phyloP scores from a whole-genome alignment of 495 filamentous ascomycete genomes.

The Aspergillus haitiensis region DNA sequence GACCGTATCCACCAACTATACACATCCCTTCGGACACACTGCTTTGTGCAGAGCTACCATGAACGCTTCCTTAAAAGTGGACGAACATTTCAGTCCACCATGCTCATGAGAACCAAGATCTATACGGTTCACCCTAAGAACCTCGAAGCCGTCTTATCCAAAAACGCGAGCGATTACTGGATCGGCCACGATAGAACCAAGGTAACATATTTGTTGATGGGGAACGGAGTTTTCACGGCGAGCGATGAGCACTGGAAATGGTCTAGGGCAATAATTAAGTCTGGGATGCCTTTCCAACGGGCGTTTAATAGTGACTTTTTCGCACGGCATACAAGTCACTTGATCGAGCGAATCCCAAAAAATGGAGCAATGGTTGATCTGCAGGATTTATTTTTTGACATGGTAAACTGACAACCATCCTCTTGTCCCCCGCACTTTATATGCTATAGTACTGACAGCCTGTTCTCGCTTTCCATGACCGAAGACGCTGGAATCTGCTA shows the following conservation, averaged over 20 bases:
- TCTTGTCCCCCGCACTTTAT: no score
- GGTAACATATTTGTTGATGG: neutral
- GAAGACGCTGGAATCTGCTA: slow-evolving; percentile 5
- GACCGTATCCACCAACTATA: neutral
- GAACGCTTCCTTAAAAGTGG: neutral
- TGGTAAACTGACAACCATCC: no score
- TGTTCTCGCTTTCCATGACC: no score
- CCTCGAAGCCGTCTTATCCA: neutral
- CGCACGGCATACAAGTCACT: neutral
- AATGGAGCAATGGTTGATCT: neutral
- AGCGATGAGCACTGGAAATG: neutral
- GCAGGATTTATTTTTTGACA: slow-evolving; percentile 3
- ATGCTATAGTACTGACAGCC: no score
- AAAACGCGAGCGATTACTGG: neutral
- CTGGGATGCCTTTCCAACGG: neutral
- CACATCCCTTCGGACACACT: neutral
- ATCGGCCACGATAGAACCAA: neutral
- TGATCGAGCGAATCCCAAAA: neutral
- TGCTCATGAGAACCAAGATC: slow-evolving; percentile 1
- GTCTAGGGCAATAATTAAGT: neutral
- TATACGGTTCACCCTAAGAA: slow-evolving; percentile 3
- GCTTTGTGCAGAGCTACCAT: neutral
- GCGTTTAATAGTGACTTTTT: neutral
- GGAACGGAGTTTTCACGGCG: neutral
- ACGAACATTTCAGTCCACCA: neutral